Percentiles rank a stretch among this genome's conserved stretches.
These are phyloP conservation scores for Hypomyces perniciosus DNA, from an alignment of 2,329 filamentous ascomycete genomes.

Conservation along the genomic window DNA sequence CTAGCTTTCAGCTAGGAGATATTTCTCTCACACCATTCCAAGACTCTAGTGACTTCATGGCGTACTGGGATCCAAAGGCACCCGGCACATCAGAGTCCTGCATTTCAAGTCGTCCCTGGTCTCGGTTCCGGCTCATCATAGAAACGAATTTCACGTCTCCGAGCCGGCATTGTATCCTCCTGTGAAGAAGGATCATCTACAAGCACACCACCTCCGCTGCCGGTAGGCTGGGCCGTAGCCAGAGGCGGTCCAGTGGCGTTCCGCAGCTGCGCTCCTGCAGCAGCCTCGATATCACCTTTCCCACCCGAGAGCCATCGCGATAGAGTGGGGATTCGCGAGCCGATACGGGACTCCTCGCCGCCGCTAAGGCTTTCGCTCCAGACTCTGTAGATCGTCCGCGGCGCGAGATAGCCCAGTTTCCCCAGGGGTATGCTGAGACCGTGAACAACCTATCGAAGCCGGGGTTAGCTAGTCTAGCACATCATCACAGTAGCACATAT, in stretches of 20 bases:
- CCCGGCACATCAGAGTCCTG: background rate
- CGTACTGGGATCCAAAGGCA: too few species aligned
- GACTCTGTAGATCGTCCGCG: slow-evolving; percentile 48
- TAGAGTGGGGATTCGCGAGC: slow-evolving; percentile 1
- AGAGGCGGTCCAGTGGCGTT: background rate
- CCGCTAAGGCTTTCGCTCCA: slow-evolving; percentile 19
- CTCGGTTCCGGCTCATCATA: slow-evolving; percentile 5
- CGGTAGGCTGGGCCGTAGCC: background rate
- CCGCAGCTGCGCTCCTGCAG: background rate
- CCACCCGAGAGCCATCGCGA: slow-evolving; percentile 53
- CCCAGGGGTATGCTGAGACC: slow-evolving; percentile 75
- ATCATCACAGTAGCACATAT: background rate
- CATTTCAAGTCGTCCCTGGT: background rate
- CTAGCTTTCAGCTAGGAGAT: background rate
- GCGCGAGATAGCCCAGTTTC: slow-evolving; percentile 58
- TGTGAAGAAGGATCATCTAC: background rate
- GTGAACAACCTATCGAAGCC: slow-evolving; percentile 58
- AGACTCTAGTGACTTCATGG: too few species aligned
- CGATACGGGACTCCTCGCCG: slow-evolving; percentile 10
- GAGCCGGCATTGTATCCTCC: slow-evolving; percentile 5
- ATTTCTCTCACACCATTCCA: background rate
- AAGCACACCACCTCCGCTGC: background rate
- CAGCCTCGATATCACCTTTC: slow-evolving; percentile 33
- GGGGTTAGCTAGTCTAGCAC: slow-evolving; percentile 7
- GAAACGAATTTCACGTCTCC: slow-evolving; percentile 6